Evolutionary conservation across 208 protist species (phyloP).

Genomic region (Acanthamoeba comandoni): DNA sequence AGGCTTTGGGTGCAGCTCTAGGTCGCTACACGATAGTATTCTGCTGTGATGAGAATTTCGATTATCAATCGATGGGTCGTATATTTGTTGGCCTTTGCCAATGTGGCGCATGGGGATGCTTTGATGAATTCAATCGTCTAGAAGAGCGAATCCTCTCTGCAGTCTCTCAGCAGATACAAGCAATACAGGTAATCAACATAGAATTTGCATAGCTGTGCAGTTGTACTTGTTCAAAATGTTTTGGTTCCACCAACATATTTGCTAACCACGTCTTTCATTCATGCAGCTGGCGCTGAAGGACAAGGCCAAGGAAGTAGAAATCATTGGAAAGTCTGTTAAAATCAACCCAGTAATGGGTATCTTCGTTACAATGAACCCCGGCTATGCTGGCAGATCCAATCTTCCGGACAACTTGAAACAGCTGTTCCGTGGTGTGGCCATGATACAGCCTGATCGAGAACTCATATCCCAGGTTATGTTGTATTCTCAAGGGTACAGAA

Average conservation of each 20-base stretch:
- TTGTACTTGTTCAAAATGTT: background rate
- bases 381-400: conserved; percentile 98
- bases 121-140: conserved; percentile 99
- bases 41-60: conserved; percentile 99
- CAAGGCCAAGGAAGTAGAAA: conserved; percentile 89
- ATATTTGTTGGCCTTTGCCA: conserved; percentile 99
- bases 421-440: conserved; percentile 98
- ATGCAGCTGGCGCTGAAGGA: conserved; percentile 77
- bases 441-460: conserved; percentile 98
- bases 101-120: conserved; percentile 99
- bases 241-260: background rate
- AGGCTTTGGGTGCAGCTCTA: conserved; percentile 97
- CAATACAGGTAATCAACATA: conserved; percentile 96
- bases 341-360: conserved; percentile 96
- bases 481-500: conserved; percentile 98
- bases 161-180: conserved; percentile 99
- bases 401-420: conserved; percentile 99
- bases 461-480: conserved; percentile 99
- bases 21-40: conserved; percentile 98
- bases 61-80: conserved; percentile 97
- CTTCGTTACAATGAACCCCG: conserved; percentile 99
- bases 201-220: background rate
- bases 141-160: conserved; percentile 99
- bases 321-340: conserved; percentile 92
- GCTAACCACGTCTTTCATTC: too few relatives aligned